These are phyloP conservation scores for Dryas alaskensis DNA, from an alignment of 306 rosid species.

Conservation along the genomic window DNA sequence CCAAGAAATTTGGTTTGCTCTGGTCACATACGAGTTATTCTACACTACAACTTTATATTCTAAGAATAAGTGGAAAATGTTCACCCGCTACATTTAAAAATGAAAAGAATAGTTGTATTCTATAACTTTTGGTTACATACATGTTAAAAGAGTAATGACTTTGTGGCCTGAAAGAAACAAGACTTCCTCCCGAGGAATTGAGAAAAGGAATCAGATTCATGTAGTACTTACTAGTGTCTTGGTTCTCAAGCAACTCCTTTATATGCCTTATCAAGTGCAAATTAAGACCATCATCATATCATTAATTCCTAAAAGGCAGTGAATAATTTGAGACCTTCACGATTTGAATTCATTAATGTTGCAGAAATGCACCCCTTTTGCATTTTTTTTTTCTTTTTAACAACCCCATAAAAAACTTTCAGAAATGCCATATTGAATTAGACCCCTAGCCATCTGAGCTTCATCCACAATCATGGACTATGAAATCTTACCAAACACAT, in stretches of 20 bases:
- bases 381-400: background rate
- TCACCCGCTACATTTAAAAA: no score
- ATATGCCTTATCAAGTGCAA: background rate
- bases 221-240: background rate
- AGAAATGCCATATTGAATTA: background rate
- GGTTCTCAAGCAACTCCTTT: background rate
- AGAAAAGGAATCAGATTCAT: no score
- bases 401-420: background rate
- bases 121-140: no score
- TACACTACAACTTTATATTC: no score
- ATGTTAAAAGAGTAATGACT: no score
- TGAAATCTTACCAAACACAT: constrained; percentile 7
- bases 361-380: no score
- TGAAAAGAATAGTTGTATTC: no score
- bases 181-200: no score
- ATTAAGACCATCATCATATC: background rate
- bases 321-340: background rate
- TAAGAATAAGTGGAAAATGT: no score
- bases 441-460: background rate
- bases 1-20: no score
- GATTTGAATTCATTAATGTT: background rate
- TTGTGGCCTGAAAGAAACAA: no score
- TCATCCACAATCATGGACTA: background rate
- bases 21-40: no score
- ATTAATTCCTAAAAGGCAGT: background rate